These are phyloP conservation scores for Pecoramyces ruminantium DNA, from an alignment of 192 early-diverging fungal species.

Conservation along the genomic window DNA sequence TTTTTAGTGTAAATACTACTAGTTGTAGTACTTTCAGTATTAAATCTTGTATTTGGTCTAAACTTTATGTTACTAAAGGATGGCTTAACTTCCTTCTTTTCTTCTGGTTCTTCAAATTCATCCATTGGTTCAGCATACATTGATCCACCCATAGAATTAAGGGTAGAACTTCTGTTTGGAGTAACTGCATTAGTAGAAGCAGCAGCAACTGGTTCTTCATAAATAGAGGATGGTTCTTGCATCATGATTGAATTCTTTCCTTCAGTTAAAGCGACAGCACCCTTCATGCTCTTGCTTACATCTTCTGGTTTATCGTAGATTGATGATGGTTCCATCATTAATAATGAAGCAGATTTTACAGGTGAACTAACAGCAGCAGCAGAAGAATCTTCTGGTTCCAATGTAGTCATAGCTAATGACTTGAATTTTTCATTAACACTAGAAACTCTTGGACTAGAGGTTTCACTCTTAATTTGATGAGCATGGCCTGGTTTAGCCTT, in stretches of 20 bases:
- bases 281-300: not conserved
- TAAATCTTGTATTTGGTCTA: not conserved
- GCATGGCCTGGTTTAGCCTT: not conserved
- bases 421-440: not conserved
- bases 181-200: not conserved
- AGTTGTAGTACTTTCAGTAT: not conserved
- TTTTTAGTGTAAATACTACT: not conserved
- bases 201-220: not conserved
- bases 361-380: too few species aligned
- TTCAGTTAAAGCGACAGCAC: not conserved
- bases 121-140: too few species aligned
- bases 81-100: not conserved
- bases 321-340: not conserved
- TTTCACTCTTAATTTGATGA: not conserved
- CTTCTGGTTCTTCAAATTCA: not conserved
- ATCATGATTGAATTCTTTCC: not conserved
- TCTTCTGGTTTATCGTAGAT: not conserved
- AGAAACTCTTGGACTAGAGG: not conserved
- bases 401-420: not conserved
- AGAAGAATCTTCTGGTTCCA: not conserved
- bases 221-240: not conserved
- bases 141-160: too few species aligned
- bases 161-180: too few species aligned
- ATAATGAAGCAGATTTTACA: not conserved
- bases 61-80: not conserved